These are phyloP conservation scores for Penstemon eatonii DNA, from an alignment of 257 asterid genomes.

Conservation along the genomic window DNA sequence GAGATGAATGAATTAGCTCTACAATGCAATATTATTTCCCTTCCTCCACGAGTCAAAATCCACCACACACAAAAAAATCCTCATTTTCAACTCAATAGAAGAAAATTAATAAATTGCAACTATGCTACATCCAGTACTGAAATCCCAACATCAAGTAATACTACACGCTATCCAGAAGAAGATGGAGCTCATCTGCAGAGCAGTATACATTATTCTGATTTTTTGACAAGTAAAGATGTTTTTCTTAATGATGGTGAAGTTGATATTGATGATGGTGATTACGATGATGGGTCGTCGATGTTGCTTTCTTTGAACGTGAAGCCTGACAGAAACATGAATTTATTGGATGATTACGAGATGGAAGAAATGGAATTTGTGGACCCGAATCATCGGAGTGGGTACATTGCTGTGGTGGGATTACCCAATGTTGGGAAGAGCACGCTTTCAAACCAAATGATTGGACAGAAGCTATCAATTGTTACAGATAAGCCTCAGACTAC, in stretches of 20 bases:
- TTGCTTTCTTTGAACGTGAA: conserved; percentile 70
- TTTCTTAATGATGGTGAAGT: conserved; percentile 16
- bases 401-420: conserved; percentile 88
- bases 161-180: conserved; percentile 20
- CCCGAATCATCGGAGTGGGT: conserved; percentile 89
- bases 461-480: conserved; percentile 87
- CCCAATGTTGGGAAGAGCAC: conserved; percentile 98
- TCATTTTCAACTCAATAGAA: conserved; percentile 24
- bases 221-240: conserved; percentile 24
- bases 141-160: neutral
- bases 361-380: conserved; percentile 74
- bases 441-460: conserved; percentile 88
- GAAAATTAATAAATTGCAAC: neutral
- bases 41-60: conserved; percentile 30
- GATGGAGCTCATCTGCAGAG: conserved; percentile 29
- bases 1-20: conserved; percentile 43
- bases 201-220: conserved; percentile 18
- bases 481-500: conserved; percentile 98
- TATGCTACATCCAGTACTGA: conserved; percentile 1
- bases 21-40: conserved; percentile 36
- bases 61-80: conserved; percentile 15
- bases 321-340: conserved; percentile 71
- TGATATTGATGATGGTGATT: conserved; percentile 38
- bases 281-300: conserved; percentile 40
- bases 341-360: conserved; percentile 89